Evolutionary conservation across 2,329 filamentous ascomycete genomes (phyloP).

Genomic region (Alternaria sp.): DNA sequence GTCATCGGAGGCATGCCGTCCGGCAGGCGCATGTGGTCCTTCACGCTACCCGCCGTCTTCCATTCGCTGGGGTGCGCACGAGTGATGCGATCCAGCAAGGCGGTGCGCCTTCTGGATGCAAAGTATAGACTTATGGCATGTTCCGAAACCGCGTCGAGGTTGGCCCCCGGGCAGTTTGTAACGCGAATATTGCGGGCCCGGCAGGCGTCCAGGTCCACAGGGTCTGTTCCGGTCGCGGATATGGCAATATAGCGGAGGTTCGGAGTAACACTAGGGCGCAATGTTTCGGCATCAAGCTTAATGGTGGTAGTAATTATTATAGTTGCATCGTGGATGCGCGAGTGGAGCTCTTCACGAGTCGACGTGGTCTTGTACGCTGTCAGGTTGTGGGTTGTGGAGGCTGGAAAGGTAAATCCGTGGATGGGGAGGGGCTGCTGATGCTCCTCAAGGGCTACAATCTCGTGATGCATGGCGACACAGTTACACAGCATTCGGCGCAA

Average conservation of each 20-base stretch:
- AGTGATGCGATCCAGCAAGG: constrained; percentile 38
- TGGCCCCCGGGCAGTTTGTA: constrained; percentile 56
- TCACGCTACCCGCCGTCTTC: constrained; percentile 48
- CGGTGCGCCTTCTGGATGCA: constrained; percentile 52
- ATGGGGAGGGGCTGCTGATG: constrained; percentile 50
- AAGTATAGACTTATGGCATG: constrained; percentile 60
- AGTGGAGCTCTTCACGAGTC: constrained; percentile 41
- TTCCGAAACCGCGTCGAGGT: constrained; percentile 57
- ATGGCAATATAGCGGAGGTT: constrained; percentile 54
- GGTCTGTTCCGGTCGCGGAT: constrained; percentile 57
- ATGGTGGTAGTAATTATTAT: constrained; percentile 54
- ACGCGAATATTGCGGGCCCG: constrained; percentile 54
- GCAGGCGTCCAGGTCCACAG: constrained; percentile 55
- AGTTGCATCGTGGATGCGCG: constrained; percentile 55
- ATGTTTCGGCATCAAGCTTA: constrained; percentile 50
- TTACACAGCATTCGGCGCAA: constrained; percentile 2
- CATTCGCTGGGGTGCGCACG: constrained; percentile 48
- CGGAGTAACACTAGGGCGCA: constrained; percentile 48
- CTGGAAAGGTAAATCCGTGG: constrained; percentile 49
- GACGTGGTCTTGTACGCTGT: constrained; percentile 47
- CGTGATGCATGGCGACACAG: constrained; percentile 46
- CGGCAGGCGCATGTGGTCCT: constrained; percentile 38
- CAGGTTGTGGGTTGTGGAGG: constrained; percentile 47
- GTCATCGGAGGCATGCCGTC: constrained; percentile 52
- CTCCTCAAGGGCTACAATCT: constrained; percentile 56